These are phyloP conservation scores for Rosellinia necatrix DNA, from an alignment of 2,329 filamentous ascomycete species.

Conservation along the genomic window DNA sequence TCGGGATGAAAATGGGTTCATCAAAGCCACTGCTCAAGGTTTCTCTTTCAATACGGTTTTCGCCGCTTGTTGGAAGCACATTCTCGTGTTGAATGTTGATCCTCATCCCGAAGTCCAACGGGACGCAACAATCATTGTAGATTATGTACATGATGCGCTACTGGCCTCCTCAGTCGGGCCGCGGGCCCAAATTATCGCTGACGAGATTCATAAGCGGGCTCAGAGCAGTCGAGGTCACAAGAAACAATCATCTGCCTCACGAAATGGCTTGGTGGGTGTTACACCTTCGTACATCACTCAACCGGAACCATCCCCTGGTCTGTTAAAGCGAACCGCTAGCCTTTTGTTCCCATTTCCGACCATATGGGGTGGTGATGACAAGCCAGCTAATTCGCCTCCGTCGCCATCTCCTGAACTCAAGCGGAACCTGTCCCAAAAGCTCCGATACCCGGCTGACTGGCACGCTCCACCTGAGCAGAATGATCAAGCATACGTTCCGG, in stretches of 20 bases:
- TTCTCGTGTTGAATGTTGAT: slow-evolving; percentile 88
- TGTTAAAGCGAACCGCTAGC: slow-evolving; percentile 68
- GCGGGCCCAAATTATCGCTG: slow-evolving; percentile 72
- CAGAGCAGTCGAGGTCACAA: slow-evolving; percentile 52
- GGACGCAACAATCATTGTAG: slow-evolving; percentile 82
- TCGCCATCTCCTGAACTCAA: slow-evolving; percentile 41
- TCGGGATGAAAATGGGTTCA: slow-evolving; percentile 60
- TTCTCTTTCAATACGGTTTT: slow-evolving; percentile 88
- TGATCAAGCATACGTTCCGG: slow-evolving; percentile 67
- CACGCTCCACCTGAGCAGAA: slow-evolving; percentile 72
- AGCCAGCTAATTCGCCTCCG: slow-evolving; percentile 42
- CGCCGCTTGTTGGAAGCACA: slow-evolving; percentile 91
- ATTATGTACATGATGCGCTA: slow-evolving; percentile 80
- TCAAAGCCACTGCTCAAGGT: slow-evolving; percentile 60
- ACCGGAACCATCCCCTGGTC: slow-evolving; percentile 59
- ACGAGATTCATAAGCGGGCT: slow-evolving; percentile 67
- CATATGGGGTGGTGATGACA: slow-evolving; percentile 57
- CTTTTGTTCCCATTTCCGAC: slow-evolving; percentile 60
- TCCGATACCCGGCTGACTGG: slow-evolving; percentile 49
- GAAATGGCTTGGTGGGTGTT: slow-evolving; percentile 48
- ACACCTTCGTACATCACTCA: slow-evolving; percentile 42
- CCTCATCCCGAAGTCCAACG: slow-evolving; percentile 91
- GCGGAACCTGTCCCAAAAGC: slow-evolving; percentile 46
- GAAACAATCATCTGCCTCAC: slow-evolving; percentile 49
- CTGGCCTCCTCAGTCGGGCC: slow-evolving; percentile 76